Base-by-base conservation (phyloP, 2,329 filamentous ascomycete species). In the Huntiella abstrusa region DNA sequence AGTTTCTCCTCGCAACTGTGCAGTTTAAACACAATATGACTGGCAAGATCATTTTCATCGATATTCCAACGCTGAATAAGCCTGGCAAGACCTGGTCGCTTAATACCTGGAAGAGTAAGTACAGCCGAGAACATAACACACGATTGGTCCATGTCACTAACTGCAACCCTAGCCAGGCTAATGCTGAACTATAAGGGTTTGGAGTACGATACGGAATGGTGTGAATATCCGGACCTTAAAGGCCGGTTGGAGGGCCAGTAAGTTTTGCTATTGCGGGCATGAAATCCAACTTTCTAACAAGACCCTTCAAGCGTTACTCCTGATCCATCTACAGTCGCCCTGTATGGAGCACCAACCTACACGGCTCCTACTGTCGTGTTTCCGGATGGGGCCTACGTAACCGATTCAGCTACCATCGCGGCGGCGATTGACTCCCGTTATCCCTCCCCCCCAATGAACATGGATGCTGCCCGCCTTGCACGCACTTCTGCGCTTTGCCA, bases 31-130 rank as follows among this genome's bases (percentile, higher is more conserved):
- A 8, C 34, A 13, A 45, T 11, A 47, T 46, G 40, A 11, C 58
- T 1, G 51, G 54, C 3, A 58, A 63, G 38, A 62, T 78, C 34
- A 61, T 71, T 6, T 57, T 83, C 1, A 80, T 73, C 53, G 79
- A 83, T 56, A 58, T 83, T 2, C 71, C 77, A 2, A 75, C 65
- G 58, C 69, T 64, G 55, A 60, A 28, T 8, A 28, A 53, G 17
- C 57, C 62, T 13, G 62, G 62, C 12, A 57, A 62, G 34, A 60
- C 60, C 5, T 83, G 80, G 80, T 79, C 77, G 1, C 60, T 72
- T 40, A 84, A 83, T 56, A 71, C 78, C 1, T 83, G 77, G 78
- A 83, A 80, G 61, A 74, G 77, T 79, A 60, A 54, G 55, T 43
- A 33, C 5, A 4, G 4, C 19, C 5, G 16, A n/a, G 1, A 12